These are phyloP conservation scores for Phytophthora sansomeana DNA, from an alignment of 352 stramenopile species.

Conservation along the genomic window DNA sequence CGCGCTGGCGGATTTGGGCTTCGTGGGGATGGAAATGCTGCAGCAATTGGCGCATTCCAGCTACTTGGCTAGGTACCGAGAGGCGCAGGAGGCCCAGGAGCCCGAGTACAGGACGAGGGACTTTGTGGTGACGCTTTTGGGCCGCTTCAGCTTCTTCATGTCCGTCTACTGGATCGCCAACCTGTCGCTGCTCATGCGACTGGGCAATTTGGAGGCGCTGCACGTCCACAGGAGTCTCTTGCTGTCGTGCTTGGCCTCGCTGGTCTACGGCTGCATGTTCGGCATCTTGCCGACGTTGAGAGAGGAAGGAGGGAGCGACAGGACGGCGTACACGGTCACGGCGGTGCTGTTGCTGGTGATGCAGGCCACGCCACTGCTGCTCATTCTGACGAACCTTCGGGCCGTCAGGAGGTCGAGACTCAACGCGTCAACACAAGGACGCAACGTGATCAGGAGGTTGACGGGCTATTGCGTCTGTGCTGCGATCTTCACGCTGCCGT, in stretches of 20 bases:
- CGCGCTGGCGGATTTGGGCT: slow-evolving; percentile 62
- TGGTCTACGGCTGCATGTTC: slow-evolving; percentile 66
- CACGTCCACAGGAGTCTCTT: slow-evolving; percentile 57
- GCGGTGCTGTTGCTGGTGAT: slow-evolving; percentile 52
- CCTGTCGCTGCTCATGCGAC: slow-evolving; percentile 74
- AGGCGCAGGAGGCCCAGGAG: background rate
- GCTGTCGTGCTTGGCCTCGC: slow-evolving; percentile 53
- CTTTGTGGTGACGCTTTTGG: slow-evolving; percentile 50
- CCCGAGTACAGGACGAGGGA: slow-evolving; percentile 11
- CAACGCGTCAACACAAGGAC: slow-evolving; percentile 59
- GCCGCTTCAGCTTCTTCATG: slow-evolving; percentile 77
- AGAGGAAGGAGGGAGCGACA: background rate
- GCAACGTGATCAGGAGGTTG: slow-evolving; percentile 64
- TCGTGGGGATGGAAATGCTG: slow-evolving; percentile 56
- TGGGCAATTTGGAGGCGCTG: slow-evolving; percentile 62
- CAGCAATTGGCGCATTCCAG: slow-evolving; percentile 52
- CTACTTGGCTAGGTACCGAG: slow-evolving; percentile 53
- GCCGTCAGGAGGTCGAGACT: slow-evolving; percentile 58
- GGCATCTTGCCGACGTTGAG: slow-evolving; percentile 45
- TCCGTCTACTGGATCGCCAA: slow-evolving; percentile 78
- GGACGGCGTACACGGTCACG: slow-evolving; percentile 54
- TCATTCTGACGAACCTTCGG: slow-evolving; percentile 61
- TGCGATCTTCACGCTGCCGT: slow-evolving; percentile 60
- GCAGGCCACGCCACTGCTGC: slow-evolving; percentile 49
- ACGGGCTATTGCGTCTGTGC: slow-evolving; percentile 65